These are phyloP conservation scores for Lactarius trivialis DNA, from an alignment of 768 basidiomycete species.

Conservation along the genomic window DNA sequence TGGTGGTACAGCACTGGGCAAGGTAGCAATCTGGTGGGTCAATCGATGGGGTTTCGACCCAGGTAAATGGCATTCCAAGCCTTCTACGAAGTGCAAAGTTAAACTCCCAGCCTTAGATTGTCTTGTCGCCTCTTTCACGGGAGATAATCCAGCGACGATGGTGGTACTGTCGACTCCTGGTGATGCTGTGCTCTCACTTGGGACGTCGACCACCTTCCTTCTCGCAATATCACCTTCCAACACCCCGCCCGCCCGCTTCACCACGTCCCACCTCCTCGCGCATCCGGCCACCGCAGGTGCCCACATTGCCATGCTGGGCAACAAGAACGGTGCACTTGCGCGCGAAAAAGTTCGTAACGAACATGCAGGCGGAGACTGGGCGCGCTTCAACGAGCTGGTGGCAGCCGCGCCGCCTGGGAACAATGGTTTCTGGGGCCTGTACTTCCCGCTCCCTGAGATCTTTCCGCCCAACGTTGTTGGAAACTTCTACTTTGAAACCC, in stretches of 20 bases:
- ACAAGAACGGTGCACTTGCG: constrained; percentile 82
- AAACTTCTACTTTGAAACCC: constrained; percentile 51
- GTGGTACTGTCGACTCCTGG: constrained; percentile 66
- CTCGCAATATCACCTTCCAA: constrained; percentile 66
- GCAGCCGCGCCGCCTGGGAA: constrained; percentile 49
- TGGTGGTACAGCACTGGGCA: constrained; percentile 63
- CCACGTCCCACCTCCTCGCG: constrained; percentile 67
- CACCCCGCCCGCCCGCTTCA: constrained; percentile 59
- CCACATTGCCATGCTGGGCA: constrained; percentile 87
- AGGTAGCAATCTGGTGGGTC: constrained; percentile 62
- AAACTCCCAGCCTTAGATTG: constrained; percentile 47
- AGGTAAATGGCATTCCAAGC: constrained; percentile 32
- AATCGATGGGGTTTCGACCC: constrained; percentile 67
- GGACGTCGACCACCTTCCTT: constrained; percentile 83
- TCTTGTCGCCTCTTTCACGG: constrained; percentile 76
- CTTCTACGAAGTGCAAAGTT: not conserved
- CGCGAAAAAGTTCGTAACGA: constrained; percentile 69
- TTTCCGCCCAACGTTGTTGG: constrained; percentile 75
- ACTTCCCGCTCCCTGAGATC: constrained; percentile 83
- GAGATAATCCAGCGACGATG: constrained; percentile 85
- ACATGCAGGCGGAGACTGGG: constrained; percentile 58
- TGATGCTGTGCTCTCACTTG: constrained; percentile 79
- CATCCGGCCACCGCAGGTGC: constrained; percentile 56
- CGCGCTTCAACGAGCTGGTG: constrained; percentile 60
- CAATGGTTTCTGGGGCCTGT: constrained; percentile 59